Percentiles rank a stretch among this genome's conserved stretches.
Conservation (phyloP, 1,284 basidiomycete genomes). For the Ceratobasidium theobromae region DNA sequence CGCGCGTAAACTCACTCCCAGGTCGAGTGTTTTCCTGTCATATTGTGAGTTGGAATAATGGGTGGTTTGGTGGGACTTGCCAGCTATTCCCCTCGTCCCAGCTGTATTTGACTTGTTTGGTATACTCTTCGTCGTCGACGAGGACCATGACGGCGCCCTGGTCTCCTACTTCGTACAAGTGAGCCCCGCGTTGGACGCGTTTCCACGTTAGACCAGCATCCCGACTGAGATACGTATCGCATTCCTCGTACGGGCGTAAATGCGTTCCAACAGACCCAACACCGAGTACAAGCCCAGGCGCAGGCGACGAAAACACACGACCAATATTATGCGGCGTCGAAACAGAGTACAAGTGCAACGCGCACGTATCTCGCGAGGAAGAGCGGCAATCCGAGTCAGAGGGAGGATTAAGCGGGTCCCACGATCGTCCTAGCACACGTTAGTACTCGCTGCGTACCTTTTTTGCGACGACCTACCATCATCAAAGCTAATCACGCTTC, state of each 20-base stretch:
- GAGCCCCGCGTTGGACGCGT: constrained; percentile 75
- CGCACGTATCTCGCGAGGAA: constrained; percentile 55
- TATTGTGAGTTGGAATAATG: background rate
- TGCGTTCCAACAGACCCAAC: constrained; percentile 83
- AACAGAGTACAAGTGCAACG: constrained; percentile 90
- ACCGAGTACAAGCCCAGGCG: constrained; percentile 93
- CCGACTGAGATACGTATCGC: constrained; percentile 90
- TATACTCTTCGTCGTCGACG: constrained; percentile 84
- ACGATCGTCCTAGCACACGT: constrained; percentile 20
- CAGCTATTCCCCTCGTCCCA: constrained; percentile 82
- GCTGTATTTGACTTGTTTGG: constrained; percentile 77
- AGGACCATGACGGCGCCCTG: constrained; percentile 79
- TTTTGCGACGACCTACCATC: constrained; percentile 59
- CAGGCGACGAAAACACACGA: constrained; percentile 89
- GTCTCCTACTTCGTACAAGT: constrained; percentile 97
- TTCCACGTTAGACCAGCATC: constrained; percentile 89
- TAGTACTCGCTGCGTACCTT: background rate
- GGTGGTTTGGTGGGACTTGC: constrained; percentile 50
- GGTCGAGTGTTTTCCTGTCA: constrained; percentile 65
- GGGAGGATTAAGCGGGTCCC: background rate
- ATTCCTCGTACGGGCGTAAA: constrained; percentile 79
- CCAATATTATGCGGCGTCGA: constrained; percentile 91
- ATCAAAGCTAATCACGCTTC: constrained; percentile 84
- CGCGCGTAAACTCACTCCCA: constrained; percentile 75
- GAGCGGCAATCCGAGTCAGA: constrained; percentile 18